Evolutionary conservation across 2,329 filamentous ascomycete species (phyloP), one percentile per base, ranked within the genome.

Genomic region (Bimuria novae-zelandiae): DNA sequence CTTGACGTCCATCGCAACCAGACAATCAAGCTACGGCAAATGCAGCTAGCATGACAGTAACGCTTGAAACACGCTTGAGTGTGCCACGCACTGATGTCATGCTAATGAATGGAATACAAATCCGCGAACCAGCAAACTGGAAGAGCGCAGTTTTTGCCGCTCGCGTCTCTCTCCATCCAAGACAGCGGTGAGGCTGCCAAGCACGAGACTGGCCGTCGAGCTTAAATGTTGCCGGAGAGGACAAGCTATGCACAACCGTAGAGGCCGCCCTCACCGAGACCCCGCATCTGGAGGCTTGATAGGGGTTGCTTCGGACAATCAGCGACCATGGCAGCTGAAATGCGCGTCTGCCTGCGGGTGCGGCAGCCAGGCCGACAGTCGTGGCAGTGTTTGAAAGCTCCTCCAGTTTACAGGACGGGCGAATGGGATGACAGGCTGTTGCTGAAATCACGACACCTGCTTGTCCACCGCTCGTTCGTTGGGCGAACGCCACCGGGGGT

Each of bases 171-270:
- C 23, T 44, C 29, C 25, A 12, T n/a, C 12, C 41, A 35, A 32
- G 19, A 35, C 30, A 19, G 43, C 22, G 41, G 42, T 45, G 42
- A 45, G 43, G 43, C 43, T 25, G 43, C 43, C 43, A 46, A 46
- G 43, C 7, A 14, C 29, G 40, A 25, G 25, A 43, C 17, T 30
- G 37, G 22, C 21, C 25, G 27, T n/a, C n/a, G n/a, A n/a, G 40
- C 25, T 21, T 43, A 30, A 46, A n/a, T 33, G 11, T 17, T 7
- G 11, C 29, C 27, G 42, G 19, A 7, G 17, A 23, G 36, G 8
- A 17, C 17, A 39, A 4, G 17, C 3, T n/a, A 45, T 41, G 39
- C 39, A 41, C 39, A 43, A 43, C 14, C 8, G 11, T 10, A 19
- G 40, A 43, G 25, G 40, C 25, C 25, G 40, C 40, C 40, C 30